Base-by-base conservation (phyloP, 1,284 basidiomycete genomes). In the Rhodotorula sp. region DNA sequence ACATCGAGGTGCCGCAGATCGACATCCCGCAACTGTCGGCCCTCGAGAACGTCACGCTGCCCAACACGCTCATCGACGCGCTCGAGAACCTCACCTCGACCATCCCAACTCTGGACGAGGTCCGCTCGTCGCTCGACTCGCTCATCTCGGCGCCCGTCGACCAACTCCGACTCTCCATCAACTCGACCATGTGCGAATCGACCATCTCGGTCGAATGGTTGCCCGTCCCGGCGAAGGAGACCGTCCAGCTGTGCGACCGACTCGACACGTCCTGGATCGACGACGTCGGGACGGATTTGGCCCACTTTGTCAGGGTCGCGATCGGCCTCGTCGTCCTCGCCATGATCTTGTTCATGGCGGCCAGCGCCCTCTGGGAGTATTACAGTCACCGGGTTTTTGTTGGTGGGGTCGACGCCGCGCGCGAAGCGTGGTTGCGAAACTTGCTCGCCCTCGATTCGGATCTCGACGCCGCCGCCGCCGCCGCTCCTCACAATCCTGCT, bases 121-220 rank as follows among this genome's bases (percentile, higher is more conserved):
- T 98, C 50, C 90, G 90, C 81, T 81, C 88, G 64, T 85, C 85
- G 62, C 83, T 98, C 60, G 85, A 92, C 73, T 81, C 83, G 50
- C 80, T 95, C 66, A 86, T 95, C 77, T 88, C 91, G 76, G 87
- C 85, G 0, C 94, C 94, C 0, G 95, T 97, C 78, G 90, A 95
- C 77, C 83, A 87, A 4, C 81, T 97, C 63, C 94, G 92, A 80
- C 83, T 86, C 72, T 90, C 94, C 66, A 93, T 97, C 80, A 95
- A 95, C 79, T 85, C 88, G 66, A 94, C 92, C 0, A 90, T 95
- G 21, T 45, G 62, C 47, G 76, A 76, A 34, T 60, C 71, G 14
- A 66, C 67, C 14, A 60, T 77, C 57, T 62, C 69, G 8, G 87
- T 43, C 86, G 67, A 87, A 21, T 81, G 87, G 8, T 84, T 95